Evolutionary conservation across 352 stramenopile species (phyloP).

Genomic region (Thraustotheca clavata): DNA sequence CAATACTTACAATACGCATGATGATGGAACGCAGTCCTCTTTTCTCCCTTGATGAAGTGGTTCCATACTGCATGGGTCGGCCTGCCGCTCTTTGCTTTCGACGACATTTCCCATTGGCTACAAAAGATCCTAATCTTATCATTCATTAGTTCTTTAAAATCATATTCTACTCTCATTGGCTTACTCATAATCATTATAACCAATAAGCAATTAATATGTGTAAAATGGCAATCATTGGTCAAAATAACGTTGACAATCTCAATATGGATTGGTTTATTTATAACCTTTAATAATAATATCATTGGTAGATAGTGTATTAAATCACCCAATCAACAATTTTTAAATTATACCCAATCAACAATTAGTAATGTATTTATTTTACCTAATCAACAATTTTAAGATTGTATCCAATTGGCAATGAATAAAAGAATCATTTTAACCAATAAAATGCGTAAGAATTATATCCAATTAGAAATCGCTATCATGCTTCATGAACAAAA

Average conservation of each 20-base stretch:
- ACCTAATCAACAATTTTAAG: background rate
- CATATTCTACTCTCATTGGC: no score
- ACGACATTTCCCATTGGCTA: background rate
- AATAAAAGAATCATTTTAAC: background rate
- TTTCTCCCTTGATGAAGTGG: conserved; percentile 16
- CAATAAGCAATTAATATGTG: no score
- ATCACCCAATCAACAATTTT: no score
- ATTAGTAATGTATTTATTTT: background rate
- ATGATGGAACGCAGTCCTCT: conserved; percentile 14
- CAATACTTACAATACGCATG: conserved; percentile 18
- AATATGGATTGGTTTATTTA: background rate
- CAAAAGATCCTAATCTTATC: no score
- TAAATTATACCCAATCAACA: background rate
- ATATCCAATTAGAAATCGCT: no score
- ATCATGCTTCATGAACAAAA: background rate
- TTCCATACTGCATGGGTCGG: conserved; percentile 10
- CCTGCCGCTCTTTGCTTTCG: background rate
- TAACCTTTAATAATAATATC: no score
- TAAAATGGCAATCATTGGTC: background rate
- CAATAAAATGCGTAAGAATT: background rate
- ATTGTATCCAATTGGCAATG: background rate
- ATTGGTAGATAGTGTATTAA: no score
- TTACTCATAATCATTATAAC: no score
- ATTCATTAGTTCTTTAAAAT: no score
- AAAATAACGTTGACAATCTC: background rate